phyloP scores from a whole-genome alignment of 2,329 filamentous ascomycete genomes.

The Ustulina deusta region DNA sequence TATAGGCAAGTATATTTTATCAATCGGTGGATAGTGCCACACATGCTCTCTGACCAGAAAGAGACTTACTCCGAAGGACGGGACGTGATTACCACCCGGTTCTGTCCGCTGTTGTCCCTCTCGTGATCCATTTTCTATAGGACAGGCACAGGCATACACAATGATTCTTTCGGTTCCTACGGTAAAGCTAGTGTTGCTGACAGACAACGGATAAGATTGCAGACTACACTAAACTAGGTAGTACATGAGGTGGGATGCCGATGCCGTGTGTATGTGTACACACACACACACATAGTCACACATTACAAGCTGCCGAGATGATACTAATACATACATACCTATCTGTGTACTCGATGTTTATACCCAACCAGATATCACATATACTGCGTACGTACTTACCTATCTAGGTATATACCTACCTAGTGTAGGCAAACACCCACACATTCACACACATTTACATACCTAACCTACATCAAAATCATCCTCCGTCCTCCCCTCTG shows the following conservation, averaged over 20 bases:
- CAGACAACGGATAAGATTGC: neutral
- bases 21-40: neutral
- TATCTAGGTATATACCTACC: constrained; percentile 5
- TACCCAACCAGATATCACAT: too few species aligned
- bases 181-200: neutral
- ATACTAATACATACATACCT: neutral
- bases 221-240: constrained; percentile 1
- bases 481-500: neutral
- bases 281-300: constrained; percentile 14
- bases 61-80: constrained; percentile 23
- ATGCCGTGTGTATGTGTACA: constrained; percentile 33
- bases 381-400: constrained; percentile 14
- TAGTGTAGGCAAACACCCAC: neutral
- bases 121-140: constrained; percentile 12
- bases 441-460: neutral
- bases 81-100: constrained; percentile 4
- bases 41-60: constrained; percentile 9
- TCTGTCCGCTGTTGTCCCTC: constrained; percentile 17
- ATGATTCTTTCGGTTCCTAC: constrained; percentile 26
- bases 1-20: neutral
- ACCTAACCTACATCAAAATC: constrained; percentile 10
- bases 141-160: constrained; percentile 11
- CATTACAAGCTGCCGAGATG: neutral
- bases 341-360: neutral
- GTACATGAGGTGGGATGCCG: constrained; percentile 36